Percentiles rank a stretch among this genome's conserved stretches.
phyloP scores from a whole-genome alignment of 441 rosid genomes.

The Gossypium armourianum region DNA sequence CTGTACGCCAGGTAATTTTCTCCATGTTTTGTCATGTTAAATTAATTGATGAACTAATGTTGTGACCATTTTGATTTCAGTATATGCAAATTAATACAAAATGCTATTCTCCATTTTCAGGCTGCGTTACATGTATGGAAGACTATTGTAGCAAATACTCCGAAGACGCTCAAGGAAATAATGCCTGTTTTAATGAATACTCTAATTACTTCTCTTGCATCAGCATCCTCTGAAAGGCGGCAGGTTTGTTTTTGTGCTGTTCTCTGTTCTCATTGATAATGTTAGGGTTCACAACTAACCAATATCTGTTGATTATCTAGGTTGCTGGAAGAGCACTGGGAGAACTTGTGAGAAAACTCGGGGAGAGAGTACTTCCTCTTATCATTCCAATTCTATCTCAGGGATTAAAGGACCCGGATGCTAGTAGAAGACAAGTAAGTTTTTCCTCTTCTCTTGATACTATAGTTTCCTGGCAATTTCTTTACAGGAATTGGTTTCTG shows the following conservation, averaged over 20 bases:
- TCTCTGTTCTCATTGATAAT: neutral
- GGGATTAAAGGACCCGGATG: constrained; percentile 70
- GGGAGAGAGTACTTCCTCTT: constrained; percentile 98
- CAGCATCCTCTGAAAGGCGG: constrained; percentile 89
- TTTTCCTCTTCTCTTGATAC: constrained; percentile 11
- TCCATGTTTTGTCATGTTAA: constrained; percentile 9
- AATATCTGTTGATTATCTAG: constrained; percentile 27
- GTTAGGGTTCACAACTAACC: neutral
- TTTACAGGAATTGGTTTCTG: neutral
- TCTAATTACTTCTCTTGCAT: constrained; percentile 82
- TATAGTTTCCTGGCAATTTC: neutral
- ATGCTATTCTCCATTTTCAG: constrained; percentile 29
- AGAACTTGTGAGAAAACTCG: constrained; percentile 97
- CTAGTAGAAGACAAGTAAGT: constrained; percentile 85
- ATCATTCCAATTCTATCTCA: constrained; percentile 83
- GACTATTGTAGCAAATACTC: constrained; percentile 96
- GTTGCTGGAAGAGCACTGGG: constrained; percentile 95
- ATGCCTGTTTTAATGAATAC: constrained; percentile 96
- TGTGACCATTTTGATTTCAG: neutral
- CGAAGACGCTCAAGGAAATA: constrained; percentile 92
- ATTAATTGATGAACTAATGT: constrained; percentile 4
- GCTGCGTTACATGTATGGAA: constrained; percentile 99
- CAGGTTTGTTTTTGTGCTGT: constrained; percentile 46
- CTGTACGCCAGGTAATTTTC: constrained; percentile 89
- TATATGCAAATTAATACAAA: neutral